phyloP scores from a whole-genome alignment of 2,329 filamentous ascomycete genomes.

The Amphichorda felina region DNA sequence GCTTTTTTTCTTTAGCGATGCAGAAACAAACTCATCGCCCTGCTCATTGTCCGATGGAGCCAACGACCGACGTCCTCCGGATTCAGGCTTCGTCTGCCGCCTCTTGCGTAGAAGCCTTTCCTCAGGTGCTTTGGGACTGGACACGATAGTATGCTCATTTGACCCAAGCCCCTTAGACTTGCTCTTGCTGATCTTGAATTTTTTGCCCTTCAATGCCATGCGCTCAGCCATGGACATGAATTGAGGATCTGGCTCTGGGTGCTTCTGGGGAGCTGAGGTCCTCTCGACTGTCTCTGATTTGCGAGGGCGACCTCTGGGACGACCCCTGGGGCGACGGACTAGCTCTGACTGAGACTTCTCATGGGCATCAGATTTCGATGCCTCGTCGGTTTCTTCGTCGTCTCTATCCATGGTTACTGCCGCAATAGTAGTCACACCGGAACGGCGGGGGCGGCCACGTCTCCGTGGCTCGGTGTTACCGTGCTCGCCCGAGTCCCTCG shows the following conservation, averaged over 20 bases:
- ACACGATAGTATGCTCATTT: no score
- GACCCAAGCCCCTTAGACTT: constrained; percentile 8
- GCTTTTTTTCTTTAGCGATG: no score
- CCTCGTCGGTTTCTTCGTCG: not conserved
- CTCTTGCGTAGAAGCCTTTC: not conserved
- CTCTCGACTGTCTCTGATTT: constrained; percentile 1
- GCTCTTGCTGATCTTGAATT: constrained; percentile 35
- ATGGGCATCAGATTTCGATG: not conserved
- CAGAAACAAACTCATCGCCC: not conserved
- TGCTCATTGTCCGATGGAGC: not conserved
- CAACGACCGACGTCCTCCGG: not conserved
- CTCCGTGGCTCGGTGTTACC: constrained; percentile 6
- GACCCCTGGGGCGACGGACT: constrained; percentile 2
- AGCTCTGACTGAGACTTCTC: not conserved
- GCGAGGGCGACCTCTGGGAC: constrained; percentile 5
- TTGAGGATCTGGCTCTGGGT: constrained; percentile 11
- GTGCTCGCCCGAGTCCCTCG: no score
- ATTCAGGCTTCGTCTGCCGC: not conserved
- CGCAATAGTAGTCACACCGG: constrained; percentile 13
- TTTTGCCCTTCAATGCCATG: constrained; percentile 41
- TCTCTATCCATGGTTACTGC: constrained; percentile 6
- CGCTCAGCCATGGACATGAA: constrained; percentile 46
- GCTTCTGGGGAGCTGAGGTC: not conserved
- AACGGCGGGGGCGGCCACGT: constrained; percentile 14
- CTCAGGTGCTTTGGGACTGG: not conserved